Evolutionary conservation across 306 rosid genomes (phyloP).

Genomic region (Vicia faba): DNA sequence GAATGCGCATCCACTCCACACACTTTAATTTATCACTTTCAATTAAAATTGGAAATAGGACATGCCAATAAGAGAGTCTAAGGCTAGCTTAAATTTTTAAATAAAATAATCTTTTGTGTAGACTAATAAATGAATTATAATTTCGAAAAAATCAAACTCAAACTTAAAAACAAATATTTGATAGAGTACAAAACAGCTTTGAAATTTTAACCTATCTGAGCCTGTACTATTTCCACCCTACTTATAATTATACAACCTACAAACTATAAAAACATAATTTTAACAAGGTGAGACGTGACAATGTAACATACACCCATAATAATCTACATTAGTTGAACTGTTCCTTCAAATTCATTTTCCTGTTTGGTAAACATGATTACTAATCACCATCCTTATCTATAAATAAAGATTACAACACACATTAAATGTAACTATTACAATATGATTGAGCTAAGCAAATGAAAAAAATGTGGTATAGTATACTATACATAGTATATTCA

Average conservation of each 20-base stretch:
- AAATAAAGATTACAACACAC: neutral
- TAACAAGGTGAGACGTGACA: slow-evolving; percentile 25
- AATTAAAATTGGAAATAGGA: too few species aligned
- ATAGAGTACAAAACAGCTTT: too few species aligned
- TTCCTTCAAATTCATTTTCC: slow-evolving; percentile 34
- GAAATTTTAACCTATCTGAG: too few species aligned
- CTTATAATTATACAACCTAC: neutral
- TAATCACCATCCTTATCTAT: neutral
- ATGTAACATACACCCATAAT: neutral
- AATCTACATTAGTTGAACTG: slow-evolving; percentile 48
- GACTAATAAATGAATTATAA: too few species aligned
- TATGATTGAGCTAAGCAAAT: slow-evolving; percentile 11
- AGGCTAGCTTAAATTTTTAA: too few species aligned
- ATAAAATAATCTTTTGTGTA: too few species aligned
- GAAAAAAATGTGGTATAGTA: slow-evolving; percentile 1
- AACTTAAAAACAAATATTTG: too few species aligned
- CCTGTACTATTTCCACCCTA: too few species aligned
- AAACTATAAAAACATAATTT: slow-evolving; percentile 29
- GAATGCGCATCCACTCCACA: neutral
- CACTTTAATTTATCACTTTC: neutral
- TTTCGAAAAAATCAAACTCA: too few species aligned
- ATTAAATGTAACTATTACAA: neutral
- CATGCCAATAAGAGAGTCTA: too few species aligned
- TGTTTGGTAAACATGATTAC: slow-evolving; percentile 30
- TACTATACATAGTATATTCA: neutral